phyloP scores from a whole-genome alignment of 1,139 yeast species.

The Hyphopichia fennica region DNA sequence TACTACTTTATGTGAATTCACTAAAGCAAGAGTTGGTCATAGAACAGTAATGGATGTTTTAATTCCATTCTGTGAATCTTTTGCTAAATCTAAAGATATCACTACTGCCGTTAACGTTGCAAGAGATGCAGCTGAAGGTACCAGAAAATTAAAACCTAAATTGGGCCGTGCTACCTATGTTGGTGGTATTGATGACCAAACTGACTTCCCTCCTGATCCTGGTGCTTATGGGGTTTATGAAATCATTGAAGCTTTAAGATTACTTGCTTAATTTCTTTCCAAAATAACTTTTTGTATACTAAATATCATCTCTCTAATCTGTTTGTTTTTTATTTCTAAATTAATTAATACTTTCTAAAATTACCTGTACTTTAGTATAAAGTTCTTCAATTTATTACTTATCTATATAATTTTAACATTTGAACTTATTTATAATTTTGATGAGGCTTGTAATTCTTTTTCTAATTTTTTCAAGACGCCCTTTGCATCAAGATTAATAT shows the following conservation, averaged over 20 bases:
- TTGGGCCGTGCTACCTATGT: conserved; percentile 51
- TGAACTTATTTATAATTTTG: not conserved
- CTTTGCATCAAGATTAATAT: conserved; percentile 8
- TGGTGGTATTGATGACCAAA: conserved; percentile 25
- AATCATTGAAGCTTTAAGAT: conserved; percentile 17
- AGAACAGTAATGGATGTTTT: conserved; percentile 56
- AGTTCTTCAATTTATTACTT: not conserved
- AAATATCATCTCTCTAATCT: not conserved
- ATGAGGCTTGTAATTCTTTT: conserved; percentile 4
- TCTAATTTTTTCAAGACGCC: conserved; percentile 5
- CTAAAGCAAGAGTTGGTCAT: conserved; percentile 51
- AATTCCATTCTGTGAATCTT: conserved; percentile 43
- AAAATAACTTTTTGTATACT: not conserved
- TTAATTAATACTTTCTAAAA: too few species aligned
- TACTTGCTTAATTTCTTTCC: not conserved
- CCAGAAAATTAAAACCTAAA: conserved; percentile 39
- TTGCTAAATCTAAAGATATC: conserved; percentile 24
- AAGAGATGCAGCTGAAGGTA: conserved; percentile 39
- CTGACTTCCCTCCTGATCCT: conserved; percentile 43
- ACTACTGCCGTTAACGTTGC: conserved; percentile 33
- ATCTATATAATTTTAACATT: too few species aligned
- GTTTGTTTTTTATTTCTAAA: too few species aligned
- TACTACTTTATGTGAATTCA: conserved; percentile 37
- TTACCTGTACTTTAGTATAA: too few species aligned
- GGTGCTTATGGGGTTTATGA: conserved; percentile 39